Evolutionary conservation across 345 rosid species (phyloP).

Genomic region (Conringia planisiliqua): DNA sequence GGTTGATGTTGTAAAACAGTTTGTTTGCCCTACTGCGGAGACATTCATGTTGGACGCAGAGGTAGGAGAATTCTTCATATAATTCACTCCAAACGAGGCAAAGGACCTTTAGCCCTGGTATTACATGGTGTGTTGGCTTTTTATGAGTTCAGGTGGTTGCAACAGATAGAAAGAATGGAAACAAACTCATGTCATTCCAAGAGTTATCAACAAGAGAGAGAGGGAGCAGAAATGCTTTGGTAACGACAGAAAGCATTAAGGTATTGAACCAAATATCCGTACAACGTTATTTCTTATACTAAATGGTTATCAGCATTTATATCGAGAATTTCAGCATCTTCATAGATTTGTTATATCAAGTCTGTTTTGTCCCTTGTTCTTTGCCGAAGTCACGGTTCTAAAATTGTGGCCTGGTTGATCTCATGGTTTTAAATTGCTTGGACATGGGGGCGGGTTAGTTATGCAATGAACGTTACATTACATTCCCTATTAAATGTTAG

Average conservation of each 20-base stretch:
- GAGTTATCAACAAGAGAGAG: slow-evolving; percentile 85
- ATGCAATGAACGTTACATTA: neutral
- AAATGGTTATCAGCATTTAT: neutral
- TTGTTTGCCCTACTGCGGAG: slow-evolving; percentile 48
- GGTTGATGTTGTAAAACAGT: slow-evolving; percentile 49
- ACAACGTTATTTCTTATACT: neutral
- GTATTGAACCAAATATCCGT: slow-evolving; percentile 32
- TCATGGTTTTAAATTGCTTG: neutral
- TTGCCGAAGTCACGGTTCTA: neutral
- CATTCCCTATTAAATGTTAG: neutral
- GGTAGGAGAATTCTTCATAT: slow-evolving; percentile 39
- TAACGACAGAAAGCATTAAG: slow-evolving; percentile 61
- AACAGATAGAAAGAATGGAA: slow-evolving; percentile 65
- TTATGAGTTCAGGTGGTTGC: slow-evolving; percentile 70
- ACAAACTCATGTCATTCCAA: slow-evolving; percentile 88
- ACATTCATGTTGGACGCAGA: slow-evolving; percentile 87
- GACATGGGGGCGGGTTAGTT: neutral
- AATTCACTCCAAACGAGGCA: neutral
- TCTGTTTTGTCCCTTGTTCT: neutral
- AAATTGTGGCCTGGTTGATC: neutral
- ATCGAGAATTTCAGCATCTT: neutral
- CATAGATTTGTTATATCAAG: neutral
- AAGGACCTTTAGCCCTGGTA: neutral
- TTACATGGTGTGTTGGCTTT: neutral
- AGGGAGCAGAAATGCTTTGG: slow-evolving; percentile 65